Evolutionary conservation across 2,329 filamentous ascomycete species (phyloP).

Genomic region (Diaporthe destruens): DNA sequence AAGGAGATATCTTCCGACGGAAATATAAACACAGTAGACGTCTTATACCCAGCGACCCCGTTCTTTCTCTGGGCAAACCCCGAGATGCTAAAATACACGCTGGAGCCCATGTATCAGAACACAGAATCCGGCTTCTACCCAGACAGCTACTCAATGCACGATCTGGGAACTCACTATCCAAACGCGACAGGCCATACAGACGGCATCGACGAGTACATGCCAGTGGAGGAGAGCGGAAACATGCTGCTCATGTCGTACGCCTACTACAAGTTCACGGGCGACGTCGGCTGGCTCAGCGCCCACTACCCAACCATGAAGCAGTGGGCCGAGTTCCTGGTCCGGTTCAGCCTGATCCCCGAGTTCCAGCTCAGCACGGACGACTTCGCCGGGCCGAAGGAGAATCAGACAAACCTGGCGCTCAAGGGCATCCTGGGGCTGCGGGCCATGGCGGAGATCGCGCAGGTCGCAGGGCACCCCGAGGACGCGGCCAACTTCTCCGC

Average conservation of each 20-base stretch:
- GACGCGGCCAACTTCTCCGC: conserved; percentile 72
- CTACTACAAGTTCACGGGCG: conserved; percentile 35
- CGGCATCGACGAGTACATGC: conserved; percentile 78
- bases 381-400: conserved; percentile 77
- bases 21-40: conserved; percentile 86
- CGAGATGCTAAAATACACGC: conserved; percentile 79
- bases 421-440: conserved; percentile 85
- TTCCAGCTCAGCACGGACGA: conserved; percentile 82
- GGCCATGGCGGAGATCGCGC: conserved; percentile 75
- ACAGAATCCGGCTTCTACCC: conserved; percentile 85
- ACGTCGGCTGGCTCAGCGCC: conserved; percentile 50
- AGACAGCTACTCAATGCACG: conserved; percentile 83
- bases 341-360: conserved; percentile 74
- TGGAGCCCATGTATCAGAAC: conserved; percentile 84
- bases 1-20: conserved; percentile 90
- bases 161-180: conserved; percentile 77
- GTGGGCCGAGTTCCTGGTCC: conserved; percentile 78
- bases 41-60: conserved; percentile 86
- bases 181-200: conserved; percentile 79
- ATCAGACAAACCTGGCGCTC: conserved; percentile 80
- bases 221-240: conserved; percentile 78
- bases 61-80: conserved; percentile 89
- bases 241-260: conserved; percentile 75
- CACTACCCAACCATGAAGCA: conserved; percentile 76
- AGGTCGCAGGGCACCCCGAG: conserved; percentile 64